Evolutionary conservation across 2,329 filamentous ascomycete species (phyloP), one percentile per base, ranked within the genome.

Genomic region (Phoma sp.): DNA sequence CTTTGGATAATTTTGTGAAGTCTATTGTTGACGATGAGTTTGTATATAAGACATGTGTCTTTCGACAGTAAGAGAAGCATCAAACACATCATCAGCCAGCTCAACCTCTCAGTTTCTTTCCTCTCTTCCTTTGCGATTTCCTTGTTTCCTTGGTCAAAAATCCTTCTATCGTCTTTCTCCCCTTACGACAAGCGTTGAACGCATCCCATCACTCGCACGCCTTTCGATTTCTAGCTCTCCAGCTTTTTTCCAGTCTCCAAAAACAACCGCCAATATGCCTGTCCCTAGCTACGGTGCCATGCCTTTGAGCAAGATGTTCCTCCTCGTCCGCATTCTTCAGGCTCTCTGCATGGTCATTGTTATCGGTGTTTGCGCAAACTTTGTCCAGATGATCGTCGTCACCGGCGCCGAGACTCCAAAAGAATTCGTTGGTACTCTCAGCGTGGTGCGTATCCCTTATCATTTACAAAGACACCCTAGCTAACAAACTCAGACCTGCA

Each of bases 301-400:
- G 54, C 79, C 79, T 45, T 79, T 95, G 62, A 91, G 89, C 73
- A 86, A 88, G 65, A 89, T 89, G 64, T 96, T 96, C 78, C 86
- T 90, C 54, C 79, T 86, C 62, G 84, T 89, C 62, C 88, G 93
- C 42, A 81, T 83, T 53, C 81, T 93, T 62, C 87, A 96, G 72
- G 82, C 85, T 55, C 77, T 89, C 59, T 85, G 85, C 24, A 87
- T 96, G 69, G 80, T 95, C 53, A 80, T 87, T 54, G 86, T 95
- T 62, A 88, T 96, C 61, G 91, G 91, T 40, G 85, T 96, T 73
- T 86, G 86, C 0, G 85, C 89, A 67, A 91, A 93, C 75, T 96
- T 96, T 75, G 87, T 96, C 67, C 82, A 86, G 23, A 83, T 90
- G 64, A 91, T 96, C 71, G 85, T 91, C 39, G 78, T 80, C 38